Conservation (phyloP, 2,329 filamentous ascomycete genomes). For the Phoma sp. region DNA sequence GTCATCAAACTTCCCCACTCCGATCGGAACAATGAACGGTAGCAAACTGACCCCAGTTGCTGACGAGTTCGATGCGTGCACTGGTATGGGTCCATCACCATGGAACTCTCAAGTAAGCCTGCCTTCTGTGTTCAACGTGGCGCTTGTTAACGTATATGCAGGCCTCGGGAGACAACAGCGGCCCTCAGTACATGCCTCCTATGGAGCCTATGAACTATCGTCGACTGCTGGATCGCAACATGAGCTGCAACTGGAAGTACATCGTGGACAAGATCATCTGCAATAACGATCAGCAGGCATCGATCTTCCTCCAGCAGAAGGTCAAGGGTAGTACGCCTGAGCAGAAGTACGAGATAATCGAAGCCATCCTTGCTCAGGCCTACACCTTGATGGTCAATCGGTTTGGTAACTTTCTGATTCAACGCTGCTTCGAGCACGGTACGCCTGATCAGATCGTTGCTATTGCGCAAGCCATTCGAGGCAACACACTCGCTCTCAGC, state of each 20-base stretch:
- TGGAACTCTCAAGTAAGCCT: conserved; percentile 48
- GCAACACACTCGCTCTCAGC: conserved; percentile 89
- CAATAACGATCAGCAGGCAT: conserved; percentile 98
- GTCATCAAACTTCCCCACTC: conserved; percentile 26
- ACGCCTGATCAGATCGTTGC: conserved; percentile 90
- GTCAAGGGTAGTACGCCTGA: conserved; percentile 94
- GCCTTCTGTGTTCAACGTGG: neutral
- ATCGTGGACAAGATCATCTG: conserved; percentile 99
- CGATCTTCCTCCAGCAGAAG: conserved; percentile 98
- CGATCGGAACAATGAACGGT: conserved; percentile 44
- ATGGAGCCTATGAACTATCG: conserved; percentile 96
- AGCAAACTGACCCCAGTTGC: conserved; percentile 55
- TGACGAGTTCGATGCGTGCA: conserved; percentile 50
- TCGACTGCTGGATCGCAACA: conserved; percentile 89
- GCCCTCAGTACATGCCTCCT: conserved; percentile 75
- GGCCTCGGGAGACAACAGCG: conserved; percentile 34
- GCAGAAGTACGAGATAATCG: conserved; percentile 96
- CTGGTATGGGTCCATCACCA: conserved; percentile 40
- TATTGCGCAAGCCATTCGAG: conserved; percentile 92
- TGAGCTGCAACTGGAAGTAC: conserved; percentile 99
- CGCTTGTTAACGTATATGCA: conserved; percentile 15
- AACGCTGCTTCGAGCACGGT: conserved; percentile 98
- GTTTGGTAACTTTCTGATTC: conserved; percentile 97
- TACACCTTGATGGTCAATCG: conserved; percentile 98
- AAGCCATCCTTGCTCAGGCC: conserved; percentile 92